Percentiles rank a stretch among this genome's conserved stretches.
Evolutionary conservation across 164 flowering plant genomes (phyloP).

Genomic region (Berberis thunbergii): DNA sequence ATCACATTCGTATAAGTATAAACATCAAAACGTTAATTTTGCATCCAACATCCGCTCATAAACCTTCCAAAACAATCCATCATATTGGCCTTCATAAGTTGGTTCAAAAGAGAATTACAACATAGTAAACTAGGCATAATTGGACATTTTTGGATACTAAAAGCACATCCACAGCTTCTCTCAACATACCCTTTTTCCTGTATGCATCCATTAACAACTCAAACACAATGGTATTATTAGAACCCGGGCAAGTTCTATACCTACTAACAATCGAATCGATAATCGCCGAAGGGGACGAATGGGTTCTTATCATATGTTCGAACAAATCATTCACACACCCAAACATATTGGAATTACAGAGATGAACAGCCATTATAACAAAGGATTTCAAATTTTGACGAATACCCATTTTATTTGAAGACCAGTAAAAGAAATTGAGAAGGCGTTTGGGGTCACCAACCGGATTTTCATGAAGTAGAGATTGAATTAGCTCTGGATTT

Average conservation of each 20-base stretch:
- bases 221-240: conserved; percentile 23
- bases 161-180: conserved; percentile 44
- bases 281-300: conserved; percentile 20
- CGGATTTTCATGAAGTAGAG: conserved; percentile 33
- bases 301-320: conserved; percentile 27
- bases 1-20: conserved; percentile 55
- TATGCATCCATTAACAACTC: conserved; percentile 47
- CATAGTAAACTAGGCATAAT: conserved; percentile 32
- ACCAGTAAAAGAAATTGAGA: conserved; percentile 59
- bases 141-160: conserved; percentile 18
- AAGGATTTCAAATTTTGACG: conserved; percentile 36
- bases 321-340: conserved; percentile 29
- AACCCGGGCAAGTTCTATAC: conserved; percentile 14
- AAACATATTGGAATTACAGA: conserved; percentile 36
- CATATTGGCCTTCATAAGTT: conserved; percentile 36
- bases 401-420: conserved; percentile 20
- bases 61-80: conserved; percentile 65
- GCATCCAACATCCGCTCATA: conserved; percentile 39
- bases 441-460: conserved; percentile 35
- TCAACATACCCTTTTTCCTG: conserved; percentile 31
- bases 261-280: conserved; percentile 26
- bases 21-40: conserved; percentile 40
- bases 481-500: conserved; percentile 34
- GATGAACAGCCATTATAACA: conserved; percentile 35
- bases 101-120: conserved; percentile 59